Percentiles rank a stretch among this genome's conserved stretches.
phyloP scores from a whole-genome alignment of 2,329 filamentous ascomycete species.

The Berkeleyomyces rouxiae region DNA sequence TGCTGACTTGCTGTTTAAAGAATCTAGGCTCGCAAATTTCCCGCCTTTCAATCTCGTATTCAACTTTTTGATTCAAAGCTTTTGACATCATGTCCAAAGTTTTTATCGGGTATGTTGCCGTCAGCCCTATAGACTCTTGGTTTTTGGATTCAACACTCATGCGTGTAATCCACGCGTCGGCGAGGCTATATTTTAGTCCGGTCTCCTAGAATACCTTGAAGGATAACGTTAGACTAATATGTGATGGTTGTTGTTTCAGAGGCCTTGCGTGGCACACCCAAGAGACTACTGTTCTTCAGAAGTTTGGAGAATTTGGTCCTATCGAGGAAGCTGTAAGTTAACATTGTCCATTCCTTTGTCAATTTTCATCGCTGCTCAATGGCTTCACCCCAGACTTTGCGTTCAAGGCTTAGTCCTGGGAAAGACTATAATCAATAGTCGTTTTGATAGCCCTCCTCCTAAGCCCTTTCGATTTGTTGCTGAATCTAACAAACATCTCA shows the following conservation, averaged over 20 bases:
- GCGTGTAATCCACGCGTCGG: neutral
- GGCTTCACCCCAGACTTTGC: neutral
- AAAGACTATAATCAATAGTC: no score
- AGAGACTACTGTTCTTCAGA: constrained; percentile 67
- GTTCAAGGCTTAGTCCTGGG: neutral
- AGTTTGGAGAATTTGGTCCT: constrained; percentile 80
- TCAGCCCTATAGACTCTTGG: neutral
- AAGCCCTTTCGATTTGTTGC: neutral
- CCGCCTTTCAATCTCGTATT: neutral
- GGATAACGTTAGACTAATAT: neutral
- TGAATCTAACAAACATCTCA: constrained; percentile 23
- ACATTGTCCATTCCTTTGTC: neutral
- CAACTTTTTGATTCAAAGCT: neutral
- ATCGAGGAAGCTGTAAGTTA: constrained; percentile 87
- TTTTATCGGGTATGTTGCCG: constrained; percentile 65
- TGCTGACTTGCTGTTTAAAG: neutral
- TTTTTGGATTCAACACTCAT: neutral
- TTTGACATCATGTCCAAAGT: constrained; percentile 62
- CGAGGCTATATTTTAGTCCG: neutral
- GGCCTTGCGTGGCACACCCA: constrained; percentile 98
- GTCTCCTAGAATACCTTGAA: neutral
- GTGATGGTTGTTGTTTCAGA: constrained; percentile 27
- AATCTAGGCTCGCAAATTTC: neutral
- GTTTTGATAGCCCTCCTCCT: neutral
- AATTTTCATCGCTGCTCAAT: neutral